Conservation (phyloP, 352 stramenopile genomes). For the Phytophthora ohioensis region DNA sequence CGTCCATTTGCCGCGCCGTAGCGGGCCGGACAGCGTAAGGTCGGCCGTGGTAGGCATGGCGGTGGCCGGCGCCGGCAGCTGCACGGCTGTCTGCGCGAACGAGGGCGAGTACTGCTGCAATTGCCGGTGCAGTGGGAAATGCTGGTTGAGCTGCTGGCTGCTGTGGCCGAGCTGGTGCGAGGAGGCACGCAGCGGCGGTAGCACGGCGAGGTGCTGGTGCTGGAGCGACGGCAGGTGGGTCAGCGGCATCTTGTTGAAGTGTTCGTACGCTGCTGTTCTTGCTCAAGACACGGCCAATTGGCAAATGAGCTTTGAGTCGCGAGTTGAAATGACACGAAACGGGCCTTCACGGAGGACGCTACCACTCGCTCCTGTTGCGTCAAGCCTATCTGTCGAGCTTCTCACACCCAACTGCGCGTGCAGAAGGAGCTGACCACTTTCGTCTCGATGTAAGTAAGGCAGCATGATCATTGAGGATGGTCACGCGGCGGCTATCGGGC, state of each 20-base stretch:
- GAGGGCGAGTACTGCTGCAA: constrained; percentile 30
- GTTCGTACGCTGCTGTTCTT: constrained; percentile 3
- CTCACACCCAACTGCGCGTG: constrained; percentile 28
- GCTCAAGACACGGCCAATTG: constrained; percentile 27
- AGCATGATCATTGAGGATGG: constrained; percentile 41
- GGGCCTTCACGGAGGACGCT: constrained; percentile 3
- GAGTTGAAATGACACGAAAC: constrained; percentile 33
- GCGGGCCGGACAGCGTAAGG: constrained; percentile 44
- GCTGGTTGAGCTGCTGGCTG: constrained; percentile 32
- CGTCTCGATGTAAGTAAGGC: constrained; percentile 25
- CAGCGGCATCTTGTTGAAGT: constrained; percentile 35
- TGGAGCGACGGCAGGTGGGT: constrained; percentile 43
- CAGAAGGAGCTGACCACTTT: constrained; percentile 44
- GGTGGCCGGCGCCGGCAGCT: neutral
- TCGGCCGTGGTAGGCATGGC: constrained; percentile 6
- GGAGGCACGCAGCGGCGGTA: constrained; percentile 39
- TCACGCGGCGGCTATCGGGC: constrained; percentile 18
- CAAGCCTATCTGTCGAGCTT: constrained; percentile 32
- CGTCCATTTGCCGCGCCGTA: constrained; percentile 81
- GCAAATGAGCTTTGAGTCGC: constrained; percentile 39
- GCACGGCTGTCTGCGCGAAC: constrained; percentile 18
- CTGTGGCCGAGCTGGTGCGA: constrained; percentile 23
- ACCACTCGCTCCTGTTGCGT: constrained; percentile 32
- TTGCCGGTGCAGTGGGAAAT: constrained; percentile 35
- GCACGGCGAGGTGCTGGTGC: constrained; percentile 25